Percentiles rank a stretch among this genome's conserved stretches.
Evolutionary conservation across 306 rosid species (phyloP).

Genomic region (Trifolium dubium): DNA sequence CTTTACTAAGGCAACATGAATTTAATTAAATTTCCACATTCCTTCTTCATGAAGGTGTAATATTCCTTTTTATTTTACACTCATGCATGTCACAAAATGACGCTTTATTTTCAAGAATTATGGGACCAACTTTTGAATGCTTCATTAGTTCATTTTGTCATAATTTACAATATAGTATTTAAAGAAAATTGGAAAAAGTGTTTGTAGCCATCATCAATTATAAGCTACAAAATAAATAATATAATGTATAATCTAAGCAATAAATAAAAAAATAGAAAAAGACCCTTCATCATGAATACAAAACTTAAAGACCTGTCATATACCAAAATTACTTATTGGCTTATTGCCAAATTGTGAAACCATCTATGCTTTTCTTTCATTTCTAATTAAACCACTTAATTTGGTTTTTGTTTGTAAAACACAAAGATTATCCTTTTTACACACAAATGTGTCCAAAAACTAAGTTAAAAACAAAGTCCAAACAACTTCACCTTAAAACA

Average conservation of each 20-base stretch:
- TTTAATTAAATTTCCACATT: conserved; percentile 24
- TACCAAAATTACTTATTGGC: conserved; percentile 41
- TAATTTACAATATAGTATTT: conserved; percentile 38
- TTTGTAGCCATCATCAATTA: conserved; percentile 40
- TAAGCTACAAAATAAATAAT: conserved; percentile 7
- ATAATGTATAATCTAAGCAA: conserved; percentile 63
- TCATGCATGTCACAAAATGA: conserved; percentile 39
- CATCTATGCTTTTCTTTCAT: conserved; percentile 10
- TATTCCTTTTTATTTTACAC: conserved; percentile 36
- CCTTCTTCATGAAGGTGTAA: conserved; percentile 3
- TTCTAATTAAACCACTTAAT: conserved; percentile 31
- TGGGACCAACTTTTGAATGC: conserved; percentile 44
- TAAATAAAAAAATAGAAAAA: conserved; percentile 42
- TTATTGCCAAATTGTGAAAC: conserved; percentile 25
- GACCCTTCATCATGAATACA: conserved; percentile 48
- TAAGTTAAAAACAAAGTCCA: conserved; percentile 59
- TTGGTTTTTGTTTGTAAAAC: conserved; percentile 39
- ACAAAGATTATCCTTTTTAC: conserved; percentile 35
- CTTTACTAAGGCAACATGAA: conserved; percentile 28
- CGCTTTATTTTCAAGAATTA: conserved; percentile 52
- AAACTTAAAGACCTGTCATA: conserved; percentile 38
- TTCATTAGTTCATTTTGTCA: conserved; percentile 37
- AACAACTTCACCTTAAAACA: conserved; percentile 50
- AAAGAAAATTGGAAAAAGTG: conserved; percentile 20
- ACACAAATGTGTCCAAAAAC: conserved; percentile 46